phyloP scores from a whole-genome alignment of 2,329 filamentous ascomycete species.

The Pyrenophora teres region DNA sequence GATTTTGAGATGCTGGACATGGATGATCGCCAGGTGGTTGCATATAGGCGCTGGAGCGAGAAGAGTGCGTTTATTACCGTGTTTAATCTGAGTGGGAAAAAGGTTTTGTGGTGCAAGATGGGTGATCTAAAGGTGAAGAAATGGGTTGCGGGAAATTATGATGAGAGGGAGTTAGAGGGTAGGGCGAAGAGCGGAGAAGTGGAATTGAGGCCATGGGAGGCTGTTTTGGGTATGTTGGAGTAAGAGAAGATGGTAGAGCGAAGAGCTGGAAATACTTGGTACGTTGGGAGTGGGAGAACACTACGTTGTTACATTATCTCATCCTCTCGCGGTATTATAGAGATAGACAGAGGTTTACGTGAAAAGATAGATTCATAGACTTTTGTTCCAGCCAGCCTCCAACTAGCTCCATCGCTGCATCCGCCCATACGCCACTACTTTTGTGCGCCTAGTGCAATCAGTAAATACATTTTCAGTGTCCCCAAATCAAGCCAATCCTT shows the following conservation, averaged over 20 bases:
- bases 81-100: constrained; percentile 41
- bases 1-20: constrained; percentile 60
- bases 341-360: no score
- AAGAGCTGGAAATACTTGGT: no score
- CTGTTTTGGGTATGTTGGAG: constrained; percentile 33
- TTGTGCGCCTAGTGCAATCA: no score
- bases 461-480: no score
- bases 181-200: constrained; percentile 26
- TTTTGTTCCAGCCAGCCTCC: no score
- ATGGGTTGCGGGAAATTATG: constrained; percentile 48
- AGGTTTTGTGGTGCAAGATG: constrained; percentile 36
- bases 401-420: no score
- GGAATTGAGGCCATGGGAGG: constrained; percentile 45
- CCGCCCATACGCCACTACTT: no score
- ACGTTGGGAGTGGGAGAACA: no score
- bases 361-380: no score
- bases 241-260: neutral
- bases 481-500: no score
- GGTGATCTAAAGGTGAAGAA: constrained; percentile 33
- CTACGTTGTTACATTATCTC: no score
- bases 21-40: constrained; percentile 44
- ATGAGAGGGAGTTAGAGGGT: constrained; percentile 30
- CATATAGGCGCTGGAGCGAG: constrained; percentile 39
- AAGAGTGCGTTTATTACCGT: constrained; percentile 37
- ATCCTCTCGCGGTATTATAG: no score